phyloP scores from a whole-genome alignment of 2,329 filamentous ascomycete species.

The Colletotrichum ledebouriae region DNA sequence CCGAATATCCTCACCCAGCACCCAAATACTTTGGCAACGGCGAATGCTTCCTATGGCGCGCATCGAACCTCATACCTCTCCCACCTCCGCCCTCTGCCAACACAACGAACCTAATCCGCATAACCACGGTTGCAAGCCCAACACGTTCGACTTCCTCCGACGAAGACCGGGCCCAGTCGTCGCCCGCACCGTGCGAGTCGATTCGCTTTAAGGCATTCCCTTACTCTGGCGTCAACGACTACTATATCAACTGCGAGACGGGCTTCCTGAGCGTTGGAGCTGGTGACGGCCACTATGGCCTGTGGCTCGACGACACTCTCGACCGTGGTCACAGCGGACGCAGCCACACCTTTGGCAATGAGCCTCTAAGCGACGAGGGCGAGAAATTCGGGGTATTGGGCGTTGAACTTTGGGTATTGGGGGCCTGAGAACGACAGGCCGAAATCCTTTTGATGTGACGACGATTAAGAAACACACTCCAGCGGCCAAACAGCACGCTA shows the following conservation, averaged over 20 bases:
- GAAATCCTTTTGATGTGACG: not conserved
- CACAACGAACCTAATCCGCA: constrained; percentile 62
- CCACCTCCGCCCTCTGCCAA: constrained; percentile 66
- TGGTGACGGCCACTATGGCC: constrained; percentile 88
- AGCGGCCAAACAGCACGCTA: too few relatives aligned
- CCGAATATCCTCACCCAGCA: constrained; percentile 84
- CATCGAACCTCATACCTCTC: constrained; percentile 68
- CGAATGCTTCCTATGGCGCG: constrained; percentile 84
- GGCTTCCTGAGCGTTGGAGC: constrained; percentile 89
- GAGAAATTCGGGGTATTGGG: constrained; percentile 92
- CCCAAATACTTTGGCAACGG: constrained; percentile 94
- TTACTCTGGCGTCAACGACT: constrained; percentile 96
- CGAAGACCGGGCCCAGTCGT: constrained; percentile 46
- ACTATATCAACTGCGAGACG: constrained; percentile 92
- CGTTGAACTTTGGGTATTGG: constrained; percentile 94
- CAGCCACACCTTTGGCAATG: constrained; percentile 95
- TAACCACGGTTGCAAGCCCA: constrained; percentile 54
- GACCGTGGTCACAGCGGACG: constrained; percentile 85
- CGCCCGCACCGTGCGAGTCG: constrained; percentile 72
- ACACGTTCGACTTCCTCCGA: constrained; percentile 42
- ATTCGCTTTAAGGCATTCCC: constrained; percentile 98
- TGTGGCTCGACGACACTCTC: constrained; percentile 92
- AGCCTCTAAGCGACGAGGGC: constrained; percentile 91
- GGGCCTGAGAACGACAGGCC: constrained; percentile 54
- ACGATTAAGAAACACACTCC: not conserved